Evolutionary conservation across 2,329 filamentous ascomycete genomes (phyloP).

Genomic region (Cladobotryum mycophilum): DNA sequence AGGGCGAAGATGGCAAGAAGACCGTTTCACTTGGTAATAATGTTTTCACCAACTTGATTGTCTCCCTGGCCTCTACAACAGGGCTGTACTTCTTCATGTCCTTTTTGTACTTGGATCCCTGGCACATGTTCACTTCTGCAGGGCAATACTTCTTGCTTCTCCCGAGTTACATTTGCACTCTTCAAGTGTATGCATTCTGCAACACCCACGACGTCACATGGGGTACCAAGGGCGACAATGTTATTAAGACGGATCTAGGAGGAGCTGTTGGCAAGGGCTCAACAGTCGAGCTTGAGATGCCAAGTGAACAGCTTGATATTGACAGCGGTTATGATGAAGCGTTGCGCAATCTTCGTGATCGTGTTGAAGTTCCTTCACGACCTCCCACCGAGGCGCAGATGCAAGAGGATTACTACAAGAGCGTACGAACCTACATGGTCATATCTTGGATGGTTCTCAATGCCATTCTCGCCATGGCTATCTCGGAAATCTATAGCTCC

Average conservation of each 20-base stretch:
- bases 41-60: conserved; percentile 89
- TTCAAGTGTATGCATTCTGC: conserved; percentile 98
- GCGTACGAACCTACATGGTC: conserved; percentile 96
- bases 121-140: conserved; percentile 96
- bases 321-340: conserved; percentile 97
- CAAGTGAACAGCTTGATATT: conserved; percentile 94
- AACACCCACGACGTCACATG: conserved; percentile 98
- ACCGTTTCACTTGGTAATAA: conserved; percentile 67
- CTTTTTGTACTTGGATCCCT: conserved; percentile 93
- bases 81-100: conserved; percentile 96
- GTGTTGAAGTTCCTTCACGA: conserved; percentile 68
- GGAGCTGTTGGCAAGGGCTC: conserved; percentile 72
- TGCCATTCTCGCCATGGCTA: conserved; percentile 85
- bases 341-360: conserved; percentile 87
- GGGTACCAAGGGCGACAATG: conserved; percentile 98
- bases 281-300: conserved; percentile 94
- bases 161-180: conserved; percentile 89
- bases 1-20: conserved; percentile 31
- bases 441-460: conserved; percentile 91
- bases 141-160: conserved; percentile 89
- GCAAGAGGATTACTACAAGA: conserved; percentile 98
- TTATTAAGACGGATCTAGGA: conserved; percentile 86
- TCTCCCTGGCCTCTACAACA: conserved; percentile 81
- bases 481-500: conserved; percentile 76
- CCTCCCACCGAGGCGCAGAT: conserved; percentile 67